These are phyloP conservation scores for Taiozyma sp. DNA, from an alignment of 1,139 yeast genomes.

Conservation along the genomic window DNA sequence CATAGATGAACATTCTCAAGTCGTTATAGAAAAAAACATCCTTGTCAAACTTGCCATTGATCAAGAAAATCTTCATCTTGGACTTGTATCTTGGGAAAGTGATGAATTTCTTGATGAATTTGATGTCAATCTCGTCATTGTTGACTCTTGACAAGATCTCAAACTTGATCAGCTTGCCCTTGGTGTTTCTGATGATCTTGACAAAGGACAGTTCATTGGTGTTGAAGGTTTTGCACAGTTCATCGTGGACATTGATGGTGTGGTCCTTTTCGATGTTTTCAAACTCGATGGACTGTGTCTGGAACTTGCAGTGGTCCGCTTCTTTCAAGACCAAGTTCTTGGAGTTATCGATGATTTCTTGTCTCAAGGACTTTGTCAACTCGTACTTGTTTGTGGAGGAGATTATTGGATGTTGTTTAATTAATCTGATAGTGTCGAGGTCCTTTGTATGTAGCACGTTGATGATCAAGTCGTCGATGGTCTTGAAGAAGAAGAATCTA, in stretches of 20 bases:
- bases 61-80: constrained; percentile 36
- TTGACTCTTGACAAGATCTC: constrained; percentile 27
- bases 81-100: constrained; percentile 41
- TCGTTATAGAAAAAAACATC: constrained; percentile 27
- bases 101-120: constrained; percentile 30
- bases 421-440: constrained; percentile 8
- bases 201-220: constrained; percentile 28
- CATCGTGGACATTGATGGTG: constrained; percentile 8
- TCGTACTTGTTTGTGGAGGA: background rate
- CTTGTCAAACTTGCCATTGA: constrained; percentile 20
- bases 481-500: constrained; percentile 24
- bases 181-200: constrained; percentile 33
- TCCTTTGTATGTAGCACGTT: constrained; percentile 14
- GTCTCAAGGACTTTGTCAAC: background rate
- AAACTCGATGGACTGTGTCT: constrained; percentile 16
- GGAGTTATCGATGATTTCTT: constrained; percentile 2
- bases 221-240: constrained; percentile 22
- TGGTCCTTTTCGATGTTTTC: constrained; percentile 8
- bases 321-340: constrained; percentile 5
- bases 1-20: constrained; percentile 26
- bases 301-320: constrained; percentile 3
- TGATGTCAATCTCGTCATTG: constrained; percentile 11
- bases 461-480: constrained; percentile 19
- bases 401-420: constrained; percentile 2
- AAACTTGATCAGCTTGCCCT: constrained; percentile 32